These are phyloP conservation scores for Coriolopsis trogii DNA, from an alignment of 1,284 basidiomycete genomes.

Conservation along the genomic window DNA sequence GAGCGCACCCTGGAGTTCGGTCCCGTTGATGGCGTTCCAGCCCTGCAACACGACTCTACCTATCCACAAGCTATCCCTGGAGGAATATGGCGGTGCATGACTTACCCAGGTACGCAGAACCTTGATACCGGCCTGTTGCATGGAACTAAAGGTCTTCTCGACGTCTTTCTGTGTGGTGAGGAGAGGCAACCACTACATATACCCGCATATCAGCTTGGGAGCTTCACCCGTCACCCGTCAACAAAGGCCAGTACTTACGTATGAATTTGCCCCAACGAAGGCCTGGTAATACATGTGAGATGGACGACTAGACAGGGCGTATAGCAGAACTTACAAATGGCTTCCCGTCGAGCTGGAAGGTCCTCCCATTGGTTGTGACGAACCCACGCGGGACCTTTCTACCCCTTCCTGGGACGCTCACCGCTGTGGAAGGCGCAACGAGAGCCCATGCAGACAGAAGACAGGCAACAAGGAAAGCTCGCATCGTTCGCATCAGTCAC, in stretches of 20 bases:
- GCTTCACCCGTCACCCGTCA: too few relatives aligned
- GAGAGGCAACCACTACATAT: constrained; percentile 53
- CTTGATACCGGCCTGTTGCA: constrained; percentile 57
- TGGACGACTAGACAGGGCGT: not conserved
- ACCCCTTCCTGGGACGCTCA: not conserved
- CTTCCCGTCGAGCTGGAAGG: constrained; percentile 50
- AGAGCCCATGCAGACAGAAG: constrained; percentile 5
- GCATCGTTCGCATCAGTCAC: too few relatives aligned
- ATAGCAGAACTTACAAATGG: constrained; percentile 42
- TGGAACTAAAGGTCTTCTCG: constrained; percentile 56
- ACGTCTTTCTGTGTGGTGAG: constrained; percentile 62
- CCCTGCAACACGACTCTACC: constrained; percentile 40
- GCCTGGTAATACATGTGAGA: constrained; percentile 27
- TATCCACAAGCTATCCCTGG: too few relatives aligned
- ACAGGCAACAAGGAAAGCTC: constrained; percentile 4
- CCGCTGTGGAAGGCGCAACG: not conserved
- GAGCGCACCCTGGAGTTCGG: constrained; percentile 59
- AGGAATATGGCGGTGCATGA: not conserved
- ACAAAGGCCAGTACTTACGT: too few relatives aligned
- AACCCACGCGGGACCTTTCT: constrained; percentile 38
- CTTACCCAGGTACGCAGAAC: constrained; percentile 72
- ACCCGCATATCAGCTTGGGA: too few relatives aligned
- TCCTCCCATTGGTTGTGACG: constrained; percentile 44
- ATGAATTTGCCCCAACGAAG: constrained; percentile 45
- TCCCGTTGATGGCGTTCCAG: constrained; percentile 51